Evolutionary conservation across 2,329 filamentous ascomycete species (phyloP), one percentile per base, ranked within the genome.

Genomic region (Aspergillus texensis): DNA sequence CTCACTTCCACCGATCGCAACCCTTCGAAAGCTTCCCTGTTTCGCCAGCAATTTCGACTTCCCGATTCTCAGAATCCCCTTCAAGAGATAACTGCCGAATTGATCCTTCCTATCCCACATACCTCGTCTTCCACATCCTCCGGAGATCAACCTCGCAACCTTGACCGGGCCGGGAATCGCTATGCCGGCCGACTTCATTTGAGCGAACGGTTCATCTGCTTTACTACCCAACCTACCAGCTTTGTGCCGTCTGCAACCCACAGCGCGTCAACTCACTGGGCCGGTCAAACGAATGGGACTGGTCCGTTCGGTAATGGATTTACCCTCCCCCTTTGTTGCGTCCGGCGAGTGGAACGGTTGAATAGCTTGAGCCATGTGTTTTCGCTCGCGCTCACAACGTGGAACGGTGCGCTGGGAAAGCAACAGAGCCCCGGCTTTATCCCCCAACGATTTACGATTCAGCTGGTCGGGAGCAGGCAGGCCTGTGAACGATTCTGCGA

Each of bases 401-500:
- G 94, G 93, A 98, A 97, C 66, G 86, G 86, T 32, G 80, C 83
- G 16, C 74, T 83, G 84, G 88, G 70, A 79, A 92, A 77, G 80
- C 84, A 70, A 65, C 81, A 85, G 73, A 84, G 87, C 57, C 80
- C 81, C 19, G 77, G 82, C 32, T 88, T 88, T 66, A 84, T 87
- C 60, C 91, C 93, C 67, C 95, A 97, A 75, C 91, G 93, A 73
- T 91, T 99, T 69, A 97, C 93, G 1, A 87, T 99, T 64, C 92
- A 97, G 78, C 88, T 99, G 56, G 92, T 93, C 32, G 94, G 94
- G 32, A 95, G 91, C 74, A 88, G 94, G 61, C 92, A 91, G 74
- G 89, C 91, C 55, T 98, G 94, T 77, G 95, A 99, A 79, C 86
- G 93, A 60, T 99, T 99, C 80, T 99, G 95, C 77, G 95, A 99